Conservation (phyloP, 257 asterid species). For the Gynochthodes officinalis region DNA sequence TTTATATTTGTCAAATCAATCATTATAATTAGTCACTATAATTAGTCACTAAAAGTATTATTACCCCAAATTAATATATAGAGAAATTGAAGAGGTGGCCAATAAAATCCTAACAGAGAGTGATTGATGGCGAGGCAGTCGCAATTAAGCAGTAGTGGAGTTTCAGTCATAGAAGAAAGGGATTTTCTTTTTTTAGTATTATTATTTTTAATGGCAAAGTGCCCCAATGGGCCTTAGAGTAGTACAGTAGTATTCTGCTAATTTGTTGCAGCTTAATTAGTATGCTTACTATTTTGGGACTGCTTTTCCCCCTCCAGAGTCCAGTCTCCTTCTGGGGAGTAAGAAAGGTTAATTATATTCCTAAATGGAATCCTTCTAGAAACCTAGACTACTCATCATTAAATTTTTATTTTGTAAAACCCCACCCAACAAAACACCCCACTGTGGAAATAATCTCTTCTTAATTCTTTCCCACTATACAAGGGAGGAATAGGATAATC, state of each 20-base stretch:
- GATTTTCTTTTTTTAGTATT: constrained; percentile 2
- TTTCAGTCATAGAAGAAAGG: constrained; percentile 34
- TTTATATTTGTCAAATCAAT: no score
- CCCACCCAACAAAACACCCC: no score
- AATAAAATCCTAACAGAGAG: neutral
- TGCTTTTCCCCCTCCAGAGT: constrained; percentile 12
- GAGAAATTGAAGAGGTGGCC: neutral
- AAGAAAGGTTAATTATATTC: no score
- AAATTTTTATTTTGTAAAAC: no score
- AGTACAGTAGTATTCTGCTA: neutral
- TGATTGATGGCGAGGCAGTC: constrained; percentile 27
- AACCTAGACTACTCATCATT: neutral
- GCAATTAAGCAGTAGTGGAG: constrained; percentile 22
- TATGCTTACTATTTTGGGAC: neutral
- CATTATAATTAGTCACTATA: no score
- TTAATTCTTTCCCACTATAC: constrained; percentile 23
- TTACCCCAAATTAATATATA: no score
- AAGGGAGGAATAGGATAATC: neutral
- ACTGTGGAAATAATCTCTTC: no score
- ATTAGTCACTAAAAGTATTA: no score
- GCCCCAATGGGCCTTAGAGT: constrained; percentile 2
- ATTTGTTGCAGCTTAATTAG: no score
- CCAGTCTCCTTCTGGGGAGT: constrained; percentile 38
- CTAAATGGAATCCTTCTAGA: constrained; percentile 34
- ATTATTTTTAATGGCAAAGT: constrained; percentile 18